phyloP scores from a whole-genome alignment of 192 early-diverging fungal species.

The Entrophospora sp. region DNA sequence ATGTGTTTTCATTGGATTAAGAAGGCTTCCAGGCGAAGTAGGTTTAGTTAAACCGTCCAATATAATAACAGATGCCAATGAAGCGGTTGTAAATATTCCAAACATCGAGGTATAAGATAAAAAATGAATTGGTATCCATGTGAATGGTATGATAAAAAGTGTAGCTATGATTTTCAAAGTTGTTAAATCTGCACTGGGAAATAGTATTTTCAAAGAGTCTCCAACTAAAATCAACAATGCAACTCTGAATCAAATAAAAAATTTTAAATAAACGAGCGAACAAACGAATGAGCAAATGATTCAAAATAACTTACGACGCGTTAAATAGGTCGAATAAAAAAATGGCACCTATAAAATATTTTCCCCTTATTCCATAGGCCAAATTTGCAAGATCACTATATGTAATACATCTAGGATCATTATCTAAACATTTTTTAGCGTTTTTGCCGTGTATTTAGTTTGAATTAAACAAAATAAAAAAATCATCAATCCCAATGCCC shows the following conservation, averaged over 20 bases:
- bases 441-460: slow-evolving; percentile 52
- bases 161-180: slow-evolving; percentile 42
- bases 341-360: slow-evolving; percentile 27
- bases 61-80: slow-evolving; percentile 45
- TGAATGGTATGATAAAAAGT: slow-evolving; percentile 42
- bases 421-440: slow-evolving; percentile 42
- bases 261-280: too few species aligned
- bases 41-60: slow-evolving; percentile 45
- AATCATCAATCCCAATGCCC: slow-evolving; percentile 45
- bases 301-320: too few species aligned
- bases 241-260: too few species aligned
- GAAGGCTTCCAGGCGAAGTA: slow-evolving; percentile 45
- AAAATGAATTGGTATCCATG: slow-evolving; percentile 37
- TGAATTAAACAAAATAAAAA: slow-evolving; percentile 34
- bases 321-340: too few species aligned
- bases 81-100: slow-evolving; percentile 45
- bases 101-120: slow-evolving; percentile 48
- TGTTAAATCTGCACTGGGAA: slow-evolving; percentile 23
- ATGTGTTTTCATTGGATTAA: slow-evolving; percentile 41
- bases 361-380: too few species aligned
- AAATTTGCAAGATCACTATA: too few species aligned
- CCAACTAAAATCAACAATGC: slow-evolving; percentile 32
- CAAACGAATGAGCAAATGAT: too few species aligned
- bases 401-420: slow-evolving; percentile 24
- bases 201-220: slow-evolving; percentile 28